A percentile compares a stretch with the other conserved stretches of the same genome.
Evolutionary conservation across 345 rosid species (phyloP).

Genomic region (Noccaea bulbosa): DNA sequence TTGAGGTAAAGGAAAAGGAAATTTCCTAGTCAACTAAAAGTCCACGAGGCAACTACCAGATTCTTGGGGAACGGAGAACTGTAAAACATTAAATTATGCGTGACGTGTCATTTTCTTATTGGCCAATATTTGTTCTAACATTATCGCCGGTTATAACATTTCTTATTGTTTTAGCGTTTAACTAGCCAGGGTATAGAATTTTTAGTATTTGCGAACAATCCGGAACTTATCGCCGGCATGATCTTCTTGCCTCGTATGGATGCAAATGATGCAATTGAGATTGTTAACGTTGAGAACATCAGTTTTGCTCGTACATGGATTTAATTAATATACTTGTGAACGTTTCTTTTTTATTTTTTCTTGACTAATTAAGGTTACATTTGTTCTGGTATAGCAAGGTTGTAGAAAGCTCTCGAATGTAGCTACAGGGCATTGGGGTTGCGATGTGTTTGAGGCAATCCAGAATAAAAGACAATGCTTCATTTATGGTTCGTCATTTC

Average conservation of each 20-base stretch:
- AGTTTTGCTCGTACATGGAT: slow-evolving; percentile 1
- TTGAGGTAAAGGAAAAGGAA: too few species aligned
- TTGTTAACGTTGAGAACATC: slow-evolving; percentile 63
- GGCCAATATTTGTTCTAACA: too few species aligned
- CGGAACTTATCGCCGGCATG: slow-evolving; percentile 88
- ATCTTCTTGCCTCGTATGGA: slow-evolving; percentile 87
- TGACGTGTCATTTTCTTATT: too few species aligned
- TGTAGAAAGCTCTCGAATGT: slow-evolving; percentile 39
- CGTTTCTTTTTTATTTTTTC: slow-evolving; percentile 2
- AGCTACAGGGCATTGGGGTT: slow-evolving; percentile 95
- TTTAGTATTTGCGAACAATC: slow-evolving; percentile 66
- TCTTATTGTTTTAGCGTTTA: too few species aligned
- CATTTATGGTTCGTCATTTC: slow-evolving; percentile 39
- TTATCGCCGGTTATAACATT: too few species aligned
- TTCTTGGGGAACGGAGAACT: too few species aligned
- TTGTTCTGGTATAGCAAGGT: slow-evolving; percentile 7
- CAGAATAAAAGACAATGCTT: slow-evolving; percentile 64
- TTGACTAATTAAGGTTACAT: too few species aligned
- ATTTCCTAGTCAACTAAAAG: too few species aligned
- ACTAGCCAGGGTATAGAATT: too few species aligned
- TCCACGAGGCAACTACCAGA: too few species aligned
- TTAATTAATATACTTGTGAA: slow-evolving; percentile 3
- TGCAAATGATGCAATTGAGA: slow-evolving; percentile 79
- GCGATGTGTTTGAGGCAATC: slow-evolving; percentile 96
- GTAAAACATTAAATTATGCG: too few species aligned